Percentiles rank a stretch among this genome's conserved stretches.
phyloP scores from a whole-genome alignment of 257 asterid species.

The Gardenia jasminoides region DNA sequence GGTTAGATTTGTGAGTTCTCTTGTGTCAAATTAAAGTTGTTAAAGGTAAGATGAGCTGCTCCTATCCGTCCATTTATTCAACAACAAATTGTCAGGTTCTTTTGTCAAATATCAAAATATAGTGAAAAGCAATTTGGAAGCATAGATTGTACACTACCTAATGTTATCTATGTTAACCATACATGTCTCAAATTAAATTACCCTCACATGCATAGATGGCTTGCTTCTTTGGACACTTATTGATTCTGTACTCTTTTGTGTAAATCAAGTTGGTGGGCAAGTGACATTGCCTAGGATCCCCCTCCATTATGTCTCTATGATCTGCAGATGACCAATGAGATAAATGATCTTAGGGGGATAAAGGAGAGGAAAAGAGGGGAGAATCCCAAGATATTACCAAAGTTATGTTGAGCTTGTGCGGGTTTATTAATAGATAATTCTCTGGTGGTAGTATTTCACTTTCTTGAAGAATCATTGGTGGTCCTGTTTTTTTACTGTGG shows the following conservation, averaged over 20 bases:
- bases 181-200: not conserved
- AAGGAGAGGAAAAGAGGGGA: constrained; percentile 9
- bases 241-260: not conserved
- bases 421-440: constrained; percentile 2
- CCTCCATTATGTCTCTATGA: not conserved
- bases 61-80: no score
- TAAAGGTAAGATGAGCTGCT: no score
- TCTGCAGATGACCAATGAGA: not conserved
- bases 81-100: no score
- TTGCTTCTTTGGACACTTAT: not conserved
- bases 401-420: not conserved
- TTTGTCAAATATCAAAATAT: no score
- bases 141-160: no score
- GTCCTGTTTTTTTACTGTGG: constrained; percentile 4
- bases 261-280: not conserved
- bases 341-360: not conserved
- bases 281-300: not conserved
- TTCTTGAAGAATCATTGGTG: not conserved
- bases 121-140: no score
- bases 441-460: constrained; percentile 8
- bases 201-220: not conserved
- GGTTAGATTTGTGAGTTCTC: no score
- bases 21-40: no score
- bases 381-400: not conserved
- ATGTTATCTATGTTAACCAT: no score